Evolutionary conservation across 139 green algal species (phyloP).

Genomic region (Monoraphidium neglectum): DNA sequence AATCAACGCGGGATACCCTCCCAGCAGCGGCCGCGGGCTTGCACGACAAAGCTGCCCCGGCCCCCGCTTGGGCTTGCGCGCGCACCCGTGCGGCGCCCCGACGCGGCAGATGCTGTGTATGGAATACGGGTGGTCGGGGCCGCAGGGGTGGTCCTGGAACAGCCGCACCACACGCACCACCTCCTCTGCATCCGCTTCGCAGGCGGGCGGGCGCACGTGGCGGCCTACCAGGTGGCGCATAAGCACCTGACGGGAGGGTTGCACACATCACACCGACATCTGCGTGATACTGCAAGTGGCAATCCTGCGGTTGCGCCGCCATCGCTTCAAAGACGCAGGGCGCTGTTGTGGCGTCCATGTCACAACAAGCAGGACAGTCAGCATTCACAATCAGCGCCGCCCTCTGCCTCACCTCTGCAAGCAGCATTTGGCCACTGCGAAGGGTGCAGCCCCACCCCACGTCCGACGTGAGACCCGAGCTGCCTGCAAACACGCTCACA

Average conservation of each 20-base stretch:
- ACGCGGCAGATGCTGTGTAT: constrained; percentile 80
- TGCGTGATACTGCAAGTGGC: too few relatives aligned
- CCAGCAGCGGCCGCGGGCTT: not conserved
- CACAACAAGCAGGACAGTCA: too few relatives aligned
- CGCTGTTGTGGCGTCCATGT: too few relatives aligned
- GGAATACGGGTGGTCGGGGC: constrained; percentile 55
- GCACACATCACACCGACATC: too few relatives aligned
- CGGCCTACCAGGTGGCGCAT: constrained; percentile 55
- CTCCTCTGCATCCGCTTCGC: constrained; percentile 11
- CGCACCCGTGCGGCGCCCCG: constrained; percentile 66
- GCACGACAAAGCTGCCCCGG: not conserved
- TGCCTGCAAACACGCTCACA: too few relatives aligned
- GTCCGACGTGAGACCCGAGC: constrained; percentile 65
- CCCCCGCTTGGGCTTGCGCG: not conserved
- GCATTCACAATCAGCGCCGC: too few relatives aligned
- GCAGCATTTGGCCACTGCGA: constrained; percentile 92
- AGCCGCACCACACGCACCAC: constrained; percentile 49
- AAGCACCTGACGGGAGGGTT: constrained; percentile 46
- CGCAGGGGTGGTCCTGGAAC: constrained; percentile 54
- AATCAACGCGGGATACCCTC: not conserved
- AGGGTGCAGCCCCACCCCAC: constrained; percentile 96
- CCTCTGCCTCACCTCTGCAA: constrained; percentile 79
- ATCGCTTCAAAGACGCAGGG: too few relatives aligned
- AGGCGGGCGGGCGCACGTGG: constrained; percentile 25
- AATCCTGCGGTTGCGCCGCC: too few relatives aligned